A percentile compares a stretch with the other conserved stretches of the same genome.
Evolutionary conservation across 768 basidiomycete species (phyloP).

Genomic region (Russula abietina): DNA sequence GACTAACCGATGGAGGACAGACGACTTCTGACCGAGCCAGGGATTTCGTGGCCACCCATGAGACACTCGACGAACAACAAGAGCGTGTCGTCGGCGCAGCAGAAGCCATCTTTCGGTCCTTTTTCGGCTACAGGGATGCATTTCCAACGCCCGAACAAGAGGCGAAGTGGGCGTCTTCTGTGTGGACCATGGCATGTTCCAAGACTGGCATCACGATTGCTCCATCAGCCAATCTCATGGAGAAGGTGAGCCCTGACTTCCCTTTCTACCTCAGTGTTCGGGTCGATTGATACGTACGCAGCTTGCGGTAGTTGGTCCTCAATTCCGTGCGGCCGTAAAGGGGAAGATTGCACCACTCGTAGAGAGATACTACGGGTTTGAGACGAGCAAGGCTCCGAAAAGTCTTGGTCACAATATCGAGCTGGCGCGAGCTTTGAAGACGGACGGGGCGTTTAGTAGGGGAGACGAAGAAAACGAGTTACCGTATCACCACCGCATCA

Average conservation of each 20-base stretch:
- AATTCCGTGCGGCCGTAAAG: slow-evolving; percentile 12
- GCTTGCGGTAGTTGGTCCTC: slow-evolving; percentile 2
- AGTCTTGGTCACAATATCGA: slow-evolving; percentile 7
- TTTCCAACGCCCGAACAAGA: slow-evolving; percentile 18
- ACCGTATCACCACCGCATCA: slow-evolving; percentile 16
- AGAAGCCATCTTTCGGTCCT: slow-evolving; percentile 14
- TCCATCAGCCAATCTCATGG: neutral
- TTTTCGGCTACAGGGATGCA: slow-evolving; percentile 11
- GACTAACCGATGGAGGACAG: neutral
- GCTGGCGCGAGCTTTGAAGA: slow-evolving; percentile 6
- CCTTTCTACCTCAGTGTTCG: neutral
- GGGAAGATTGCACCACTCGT: slow-evolving; percentile 14
- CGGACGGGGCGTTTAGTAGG: slow-evolving; percentile 3
- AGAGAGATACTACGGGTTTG: slow-evolving; percentile 15
- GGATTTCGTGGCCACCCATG: neutral
- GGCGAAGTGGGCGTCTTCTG: neutral
- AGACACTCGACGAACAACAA: slow-evolving; percentile 2
- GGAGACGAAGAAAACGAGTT: neutral
- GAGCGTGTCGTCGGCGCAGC: neutral
- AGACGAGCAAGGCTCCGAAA: slow-evolving; percentile 12
- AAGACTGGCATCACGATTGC: slow-evolving; percentile 3
- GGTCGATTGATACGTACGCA: neutral
- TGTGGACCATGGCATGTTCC: slow-evolving; percentile 13
- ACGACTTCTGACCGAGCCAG: slow-evolving; percentile 15
- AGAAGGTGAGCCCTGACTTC: neutral